Percentiles rank a stretch among this genome's conserved stretches.
These are phyloP conservation scores for Pichia sp. DNA, from an alignment of 1,139 yeast genomes.

Conservation along the genomic window DNA sequence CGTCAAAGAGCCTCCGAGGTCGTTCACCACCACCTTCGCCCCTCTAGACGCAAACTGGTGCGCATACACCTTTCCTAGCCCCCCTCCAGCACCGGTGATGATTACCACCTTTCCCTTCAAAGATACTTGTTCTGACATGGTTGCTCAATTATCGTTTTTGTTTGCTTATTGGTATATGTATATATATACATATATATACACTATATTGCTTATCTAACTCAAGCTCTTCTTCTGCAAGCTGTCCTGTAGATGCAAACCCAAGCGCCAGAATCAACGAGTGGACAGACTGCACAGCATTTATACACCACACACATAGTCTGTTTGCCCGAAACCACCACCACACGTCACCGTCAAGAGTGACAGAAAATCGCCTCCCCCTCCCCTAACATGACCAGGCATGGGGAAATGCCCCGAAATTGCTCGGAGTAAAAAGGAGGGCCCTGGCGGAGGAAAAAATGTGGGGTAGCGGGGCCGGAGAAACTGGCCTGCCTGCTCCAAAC, in stretches of 20 bases:
- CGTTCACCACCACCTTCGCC: constrained; percentile 90
- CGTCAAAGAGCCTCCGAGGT: constrained; percentile 77
- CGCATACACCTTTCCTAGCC: constrained; percentile 87
- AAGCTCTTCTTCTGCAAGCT: no score
- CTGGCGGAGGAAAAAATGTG: not conserved
- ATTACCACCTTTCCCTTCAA: constrained; percentile 76
- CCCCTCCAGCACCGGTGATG: constrained; percentile 98
- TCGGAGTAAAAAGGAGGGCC: not conserved
- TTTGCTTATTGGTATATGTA: no score
- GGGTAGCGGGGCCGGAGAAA: not conserved
- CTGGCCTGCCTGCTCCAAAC: not conserved
- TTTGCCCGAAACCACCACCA: not conserved
- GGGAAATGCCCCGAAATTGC: not conserved
- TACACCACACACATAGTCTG: not conserved
- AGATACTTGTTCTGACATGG: constrained; percentile 8
- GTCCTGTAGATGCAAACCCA: no score
- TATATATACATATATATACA: no score
- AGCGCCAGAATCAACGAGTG: no score
- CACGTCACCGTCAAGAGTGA: not conserved
- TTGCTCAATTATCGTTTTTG: not conserved
- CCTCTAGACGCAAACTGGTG: constrained; percentile 84
- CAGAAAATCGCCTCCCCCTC: not conserved
- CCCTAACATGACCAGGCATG: not conserved
- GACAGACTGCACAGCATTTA: no score
- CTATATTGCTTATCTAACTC: not conserved